These are phyloP conservation scores for Reticulascus tulasneorum DNA, from an alignment of 2,329 filamentous ascomycete species.

Conservation along the genomic window DNA sequence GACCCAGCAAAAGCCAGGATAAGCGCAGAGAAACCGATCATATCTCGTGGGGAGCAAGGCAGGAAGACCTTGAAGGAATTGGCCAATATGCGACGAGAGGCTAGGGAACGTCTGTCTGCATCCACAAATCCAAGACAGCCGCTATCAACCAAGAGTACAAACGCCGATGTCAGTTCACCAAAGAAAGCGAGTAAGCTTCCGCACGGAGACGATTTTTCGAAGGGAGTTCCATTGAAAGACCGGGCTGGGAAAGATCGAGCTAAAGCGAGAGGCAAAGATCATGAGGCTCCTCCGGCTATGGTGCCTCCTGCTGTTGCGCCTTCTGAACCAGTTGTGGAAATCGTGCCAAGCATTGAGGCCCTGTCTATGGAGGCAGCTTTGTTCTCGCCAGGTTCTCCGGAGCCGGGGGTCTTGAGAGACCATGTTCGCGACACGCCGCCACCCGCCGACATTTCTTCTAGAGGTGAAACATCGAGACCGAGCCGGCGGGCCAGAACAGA, in stretches of 20 bases:
- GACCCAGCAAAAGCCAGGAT: conserved; percentile 23
- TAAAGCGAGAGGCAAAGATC: conserved; percentile 27
- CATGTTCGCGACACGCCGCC: conserved; percentile 53
- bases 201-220: conserved; percentile 19
- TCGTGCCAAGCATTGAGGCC: conserved; percentile 19
- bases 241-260: conserved; percentile 13
- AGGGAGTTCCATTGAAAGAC: conserved; percentile 35
- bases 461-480: conserved; percentile 56
- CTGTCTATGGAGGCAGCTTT: conserved; percentile 36
- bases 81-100: conserved; percentile 37
- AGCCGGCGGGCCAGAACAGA: conserved; percentile 63
- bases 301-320: conserved; percentile 2
- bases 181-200: conserved; percentile 39
- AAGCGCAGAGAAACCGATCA: conserved; percentile 16
- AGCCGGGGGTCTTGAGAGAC: conserved; percentile 30
- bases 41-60: conserved; percentile 23
- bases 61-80: conserved; percentile 45
- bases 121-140: conserved; percentile 38
- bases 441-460: conserved; percentile 51
- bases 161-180: conserved; percentile 55
- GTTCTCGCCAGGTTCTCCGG: conserved; percentile 46
- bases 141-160: conserved; percentile 55
- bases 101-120: conserved; percentile 25
- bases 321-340: conserved; percentile 5
- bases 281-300: conserved; percentile 2